Conservation (phyloP, 1,284 basidiomycete species). For the Ustilago loliicola region DNA sequence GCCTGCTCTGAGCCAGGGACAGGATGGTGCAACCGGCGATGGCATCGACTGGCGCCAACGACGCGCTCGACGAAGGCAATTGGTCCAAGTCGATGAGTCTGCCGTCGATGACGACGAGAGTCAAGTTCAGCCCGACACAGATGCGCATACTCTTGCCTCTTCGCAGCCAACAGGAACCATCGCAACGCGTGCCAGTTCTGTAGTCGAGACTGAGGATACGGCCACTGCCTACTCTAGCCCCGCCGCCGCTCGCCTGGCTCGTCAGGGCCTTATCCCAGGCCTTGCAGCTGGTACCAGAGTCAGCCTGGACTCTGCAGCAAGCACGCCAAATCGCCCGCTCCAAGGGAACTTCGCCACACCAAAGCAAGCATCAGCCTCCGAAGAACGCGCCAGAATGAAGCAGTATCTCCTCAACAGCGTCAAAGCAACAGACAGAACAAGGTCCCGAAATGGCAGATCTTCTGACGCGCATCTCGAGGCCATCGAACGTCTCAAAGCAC, state of each 20-base stretch:
- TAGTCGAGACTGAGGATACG: slow-evolving; percentile 34
- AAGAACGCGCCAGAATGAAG: slow-evolving; percentile 49
- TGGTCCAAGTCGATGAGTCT: slow-evolving; percentile 43
- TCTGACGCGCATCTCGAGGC: slow-evolving; percentile 43
- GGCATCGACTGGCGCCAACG: slow-evolving; percentile 34
- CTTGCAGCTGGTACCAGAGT: background rate
- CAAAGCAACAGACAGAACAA: slow-evolving; percentile 36
- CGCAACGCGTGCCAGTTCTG: slow-evolving; percentile 17
- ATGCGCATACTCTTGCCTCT: background rate
- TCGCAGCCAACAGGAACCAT: slow-evolving; percentile 17
- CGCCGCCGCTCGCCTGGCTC: slow-evolving; percentile 46
- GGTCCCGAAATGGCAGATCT: slow-evolving; percentile 22
- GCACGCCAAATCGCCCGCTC: slow-evolving; percentile 36
- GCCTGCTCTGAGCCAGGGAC: slow-evolving; percentile 6
- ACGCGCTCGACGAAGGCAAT: slow-evolving; percentile 33
- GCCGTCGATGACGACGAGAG: slow-evolving; percentile 39
- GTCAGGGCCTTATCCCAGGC: slow-evolving; percentile 25
- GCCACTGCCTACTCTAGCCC: slow-evolving; percentile 52
- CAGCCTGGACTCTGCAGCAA: slow-evolving; percentile 16
- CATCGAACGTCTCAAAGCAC: slow-evolving; percentile 47
- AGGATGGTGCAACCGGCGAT: background rate
- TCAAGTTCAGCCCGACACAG: slow-evolving; percentile 10
- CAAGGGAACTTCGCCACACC: slow-evolving; percentile 32
- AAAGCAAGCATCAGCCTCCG: slow-evolving; percentile 24
- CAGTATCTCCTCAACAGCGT: slow-evolving; percentile 59